Percentiles rank a stretch among this genome's conserved stretches.
These are phyloP conservation scores for Clonostachys rosea DNA, from an alignment of 2,329 filamentous ascomycete species.

Conservation along the genomic window DNA sequence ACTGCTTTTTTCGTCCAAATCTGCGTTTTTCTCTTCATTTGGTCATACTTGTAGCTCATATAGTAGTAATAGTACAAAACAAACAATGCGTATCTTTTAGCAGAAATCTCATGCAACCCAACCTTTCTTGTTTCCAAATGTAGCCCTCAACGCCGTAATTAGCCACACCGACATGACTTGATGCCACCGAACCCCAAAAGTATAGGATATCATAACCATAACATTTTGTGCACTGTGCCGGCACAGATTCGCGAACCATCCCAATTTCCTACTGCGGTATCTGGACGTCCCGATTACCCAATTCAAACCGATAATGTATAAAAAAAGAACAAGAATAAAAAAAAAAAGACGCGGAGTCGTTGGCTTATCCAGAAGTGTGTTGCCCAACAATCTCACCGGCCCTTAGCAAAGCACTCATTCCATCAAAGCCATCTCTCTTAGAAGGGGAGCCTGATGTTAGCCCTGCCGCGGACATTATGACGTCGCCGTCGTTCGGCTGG, in stretches of 20 bases:
- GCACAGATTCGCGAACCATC: neutral
- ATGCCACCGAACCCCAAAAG: too few species aligned
- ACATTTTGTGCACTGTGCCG: too few species aligned
- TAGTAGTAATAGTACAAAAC: too few species aligned
- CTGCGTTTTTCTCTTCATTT: too few species aligned
- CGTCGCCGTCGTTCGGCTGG: conserved; percentile 17
- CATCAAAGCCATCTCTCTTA: conserved; percentile 35
- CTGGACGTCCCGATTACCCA: neutral
- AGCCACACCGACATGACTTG: too few species aligned
- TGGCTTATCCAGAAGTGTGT: conserved; percentile 20
- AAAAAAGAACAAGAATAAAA: neutral
- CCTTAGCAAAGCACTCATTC: conserved; percentile 52
- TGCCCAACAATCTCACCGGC: conserved; percentile 54
- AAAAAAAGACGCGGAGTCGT: neutral
- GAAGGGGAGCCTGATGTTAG: conserved; percentile 10
- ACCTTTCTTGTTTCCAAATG: too few species aligned
- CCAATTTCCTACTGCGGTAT: neutral
- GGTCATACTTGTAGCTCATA: too few species aligned
- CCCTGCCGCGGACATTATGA: conserved; percentile 17
- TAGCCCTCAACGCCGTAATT: too few species aligned
- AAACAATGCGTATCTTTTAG: too few species aligned
- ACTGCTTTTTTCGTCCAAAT: too few species aligned
- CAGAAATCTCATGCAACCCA: too few species aligned
- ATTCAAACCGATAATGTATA: neutral
- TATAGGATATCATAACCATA: too few species aligned